Base-by-base conservation (phyloP, 1,139 yeast genomes). In the Geotrichum citri-aurantii region DNA sequence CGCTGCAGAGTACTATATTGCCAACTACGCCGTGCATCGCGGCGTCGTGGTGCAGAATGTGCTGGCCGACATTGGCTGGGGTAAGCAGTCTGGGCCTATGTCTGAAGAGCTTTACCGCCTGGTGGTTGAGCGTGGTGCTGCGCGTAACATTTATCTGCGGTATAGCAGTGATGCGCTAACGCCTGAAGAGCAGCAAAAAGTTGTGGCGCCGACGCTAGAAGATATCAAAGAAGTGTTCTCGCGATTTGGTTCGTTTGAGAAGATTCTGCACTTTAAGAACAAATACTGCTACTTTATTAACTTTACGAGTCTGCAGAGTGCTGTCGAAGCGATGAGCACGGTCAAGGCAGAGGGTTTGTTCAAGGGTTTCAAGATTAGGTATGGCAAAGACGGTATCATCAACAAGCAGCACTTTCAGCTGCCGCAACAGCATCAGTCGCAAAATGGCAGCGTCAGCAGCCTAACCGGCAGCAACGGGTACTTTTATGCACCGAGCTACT, bases 361-460 rank as follows among this genome's bases (percentile, higher is more conserved):
- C 71, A 74, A 71, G 62, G 74, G 73, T 62, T 79, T 86, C 65
- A 87, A 85, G 68, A 85, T 91, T 63, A 85, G 87, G 65, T 90
- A 86, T 72, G 98, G 98, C 60, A 93, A 93, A 71, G 97, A 91
- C 72, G 81, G 99, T 68, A 92, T 98, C 74, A 97, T 95, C 33
- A 89, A 90, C 70, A 82, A 85, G 58, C 40, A 31, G 10, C 40
- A 31, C 40, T 52, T 56, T 2, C 46, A 56, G 6, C 59, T 50
- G n/a, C 29, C 54, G 11, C 59, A 52, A 31, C 56, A 44, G 65
- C 59, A 52, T 31, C 56, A 44, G 65, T 74, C 47, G 27, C 51
- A 26, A 50, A 44, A 7, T 11, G 24, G 23, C 59, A 48, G 48
- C 62, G 24, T 19, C 50, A 42, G 31, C 60, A 46, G 54, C 27